Base-by-base conservation (phyloP, 1,139 yeast species). In the Kurtzmaniella natalensis region DNA sequence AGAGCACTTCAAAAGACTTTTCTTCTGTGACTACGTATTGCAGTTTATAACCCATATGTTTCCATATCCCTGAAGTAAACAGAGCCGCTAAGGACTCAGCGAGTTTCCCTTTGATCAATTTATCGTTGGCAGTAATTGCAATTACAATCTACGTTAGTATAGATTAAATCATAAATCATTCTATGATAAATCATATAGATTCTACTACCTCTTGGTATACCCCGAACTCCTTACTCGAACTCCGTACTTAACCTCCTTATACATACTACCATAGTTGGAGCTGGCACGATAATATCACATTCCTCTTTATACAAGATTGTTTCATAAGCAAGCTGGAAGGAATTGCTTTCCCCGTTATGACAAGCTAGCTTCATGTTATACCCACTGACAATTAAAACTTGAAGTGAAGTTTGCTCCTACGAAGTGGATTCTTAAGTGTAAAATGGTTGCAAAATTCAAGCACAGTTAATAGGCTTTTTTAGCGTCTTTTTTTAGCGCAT, bases 31-130 rank as follows among this genome's bases (percentile, higher is more conserved):
- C 39, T 1, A 37, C 38, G 7, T 50, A 26, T n/a, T 41, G 32
- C 4, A 51, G 30, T 13, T 32, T 32, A 32, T 52, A 57, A 5
- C 38, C 49, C 3, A 54, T 38, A 7, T 39, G 28, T 7, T 36
- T 22, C 61, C 60, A 57, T n/a, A n/a, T n/a, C n/a, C n/a, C n/a
- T n/a, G n/a, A n/a, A n/a, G 19, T 7, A 30, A 47, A 22, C 20
- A 32, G 30, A 10, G 23, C 18, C 9, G 47, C 45, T 20, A 44
- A 20, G 4, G 21, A 30, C 23, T 51, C 55, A 2, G 40, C 35
- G 13, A 53, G 33, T 4, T 36, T 24, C 5, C 38, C 44, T 31
- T 45, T 46, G 18, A 39, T 36, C n/a, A 9, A 18, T 9, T 23
- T 37, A 3, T 45, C 46, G 32, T 56, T 28, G 3, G 20, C 25